Conservation (phyloP, 1,284 basidiomycete species). For the Ganoderma resinaceum region DNA sequence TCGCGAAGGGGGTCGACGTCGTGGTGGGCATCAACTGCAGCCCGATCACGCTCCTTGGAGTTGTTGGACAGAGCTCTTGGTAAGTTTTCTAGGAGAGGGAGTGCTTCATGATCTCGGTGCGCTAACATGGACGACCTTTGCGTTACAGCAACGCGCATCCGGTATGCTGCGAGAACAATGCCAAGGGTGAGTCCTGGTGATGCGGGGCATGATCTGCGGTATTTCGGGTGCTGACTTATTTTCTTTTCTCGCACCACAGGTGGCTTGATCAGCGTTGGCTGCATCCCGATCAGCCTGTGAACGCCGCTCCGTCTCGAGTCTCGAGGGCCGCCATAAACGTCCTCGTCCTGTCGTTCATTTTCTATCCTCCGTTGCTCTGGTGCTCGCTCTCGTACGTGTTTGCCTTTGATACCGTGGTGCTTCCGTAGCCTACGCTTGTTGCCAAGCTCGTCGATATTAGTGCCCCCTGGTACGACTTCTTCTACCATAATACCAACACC, state of each 20-base stretch:
- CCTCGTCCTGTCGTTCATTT: not conserved
- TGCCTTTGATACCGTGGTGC: not conserved
- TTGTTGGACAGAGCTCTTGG: slow-evolving; percentile 4
- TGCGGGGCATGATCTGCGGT: not conserved
- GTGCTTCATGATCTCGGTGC: not conserved
- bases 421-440: not conserved
- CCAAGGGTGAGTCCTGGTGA: not conserved
- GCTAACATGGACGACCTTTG: not conserved
- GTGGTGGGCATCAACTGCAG: slow-evolving; percentile 27
- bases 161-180: slow-evolving; percentile 26
- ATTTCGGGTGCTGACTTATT: not conserved
- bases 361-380: not conserved
- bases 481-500: not conserved
- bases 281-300: slow-evolving; percentile 26
- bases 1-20: slow-evolving; percentile 12
- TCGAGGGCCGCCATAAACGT: not conserved
- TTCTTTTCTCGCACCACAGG: slow-evolving; percentile 6
- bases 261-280: slow-evolving; percentile 27
- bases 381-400: not conserved
- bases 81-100: not conserved
- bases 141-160: slow-evolving; percentile 10
- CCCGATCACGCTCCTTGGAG: slow-evolving; percentile 18
- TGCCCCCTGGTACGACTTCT: not conserved
- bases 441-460: not conserved
- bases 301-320: not conserved